Evolutionary conservation across 1,284 basidiomycete species (phyloP), one percentile per base, ranked within the genome.

Genomic region (Microbotryum intermedium): DNA sequence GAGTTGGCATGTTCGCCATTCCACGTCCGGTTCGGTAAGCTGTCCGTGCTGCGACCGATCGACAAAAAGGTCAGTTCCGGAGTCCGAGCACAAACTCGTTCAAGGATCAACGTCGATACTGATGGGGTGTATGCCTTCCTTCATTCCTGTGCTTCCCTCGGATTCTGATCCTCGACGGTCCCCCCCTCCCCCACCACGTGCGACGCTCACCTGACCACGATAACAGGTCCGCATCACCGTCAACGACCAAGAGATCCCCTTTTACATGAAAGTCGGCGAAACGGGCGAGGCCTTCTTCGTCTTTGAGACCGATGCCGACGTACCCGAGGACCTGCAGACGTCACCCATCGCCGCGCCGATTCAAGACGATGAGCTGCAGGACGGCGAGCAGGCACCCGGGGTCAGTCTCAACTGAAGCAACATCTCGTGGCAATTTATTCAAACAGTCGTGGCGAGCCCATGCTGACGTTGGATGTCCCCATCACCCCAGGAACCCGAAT

Each of bases 251-350:
- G 62, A 69, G 34, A 85, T 91, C 55, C 94, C 94, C 2, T 98
- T 91, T 74, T 83, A 82, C 72, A 99, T 99, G 95, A 98, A 99
- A 79, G 93, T 98, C 67, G 91, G 92, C 48, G 94, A 98, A 64
- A 90, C 93, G 2, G 95, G 95, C 21, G 95, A 99, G 77, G 95
- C 94, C 0, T 98, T 98, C 79, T 98, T 98, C 72, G 88, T 99
- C 45, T 90, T 98, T 69, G 93, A 99, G 76, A 97, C 94, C 2
- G 90, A 95, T 50, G 88, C 87, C 54, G 88, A 93, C 65, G 85
- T 98, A 39, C 94, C 95, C 2, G 87, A 84, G 50, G 89, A 93
- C 71, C 82, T 99, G 61, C 87, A 94, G 68, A 99, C 95, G 0
- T 91, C 88, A 76, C 95, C 95, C 25, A 48, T 72, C 3, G 55